A percentile compares a stretch with the other conserved stretches of the same genome.
phyloP scores from a whole-genome alignment of 352 stramenopile genomes.

The Phytophthora foliorum region DNA sequence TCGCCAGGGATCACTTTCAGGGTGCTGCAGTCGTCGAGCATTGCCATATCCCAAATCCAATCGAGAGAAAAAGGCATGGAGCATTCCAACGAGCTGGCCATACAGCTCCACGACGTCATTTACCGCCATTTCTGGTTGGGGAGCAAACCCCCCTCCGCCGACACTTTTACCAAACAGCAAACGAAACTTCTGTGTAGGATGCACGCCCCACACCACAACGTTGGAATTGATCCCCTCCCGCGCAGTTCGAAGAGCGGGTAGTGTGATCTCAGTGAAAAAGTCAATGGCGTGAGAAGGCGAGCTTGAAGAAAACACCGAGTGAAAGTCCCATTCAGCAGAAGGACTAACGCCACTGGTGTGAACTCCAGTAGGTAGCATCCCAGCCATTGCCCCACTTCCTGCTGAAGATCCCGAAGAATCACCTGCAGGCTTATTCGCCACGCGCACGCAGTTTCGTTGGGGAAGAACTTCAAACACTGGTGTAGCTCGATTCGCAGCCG shows the following conservation, averaged over 20 bases:
- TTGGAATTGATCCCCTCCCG: slow-evolving; percentile 72
- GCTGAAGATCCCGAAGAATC: slow-evolving; percentile 10
- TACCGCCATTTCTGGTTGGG: slow-evolving; percentile 27
- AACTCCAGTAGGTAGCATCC: neutral
- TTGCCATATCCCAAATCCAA: slow-evolving; percentile 20
- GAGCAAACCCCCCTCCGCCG: slow-evolving; percentile 21
- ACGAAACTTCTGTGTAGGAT: slow-evolving; percentile 79
- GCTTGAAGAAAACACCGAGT: slow-evolving; percentile 64
- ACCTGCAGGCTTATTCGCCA: slow-evolving; percentile 45
- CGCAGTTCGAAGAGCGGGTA: slow-evolving; percentile 51
- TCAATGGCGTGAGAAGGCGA: slow-evolving; percentile 48
- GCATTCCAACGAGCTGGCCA: slow-evolving; percentile 61
- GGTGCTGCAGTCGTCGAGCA: slow-evolving; percentile 1
- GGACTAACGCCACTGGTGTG: neutral
- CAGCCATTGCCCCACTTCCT: neutral
- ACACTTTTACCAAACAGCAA: slow-evolving; percentile 75
- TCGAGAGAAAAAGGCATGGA: slow-evolving; percentile 60
- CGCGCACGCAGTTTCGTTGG: slow-evolving; percentile 51
- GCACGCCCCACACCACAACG: slow-evolving; percentile 68
- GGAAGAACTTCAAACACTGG: slow-evolving; percentile 69
- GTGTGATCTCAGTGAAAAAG: slow-evolving; percentile 71
- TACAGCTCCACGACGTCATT: slow-evolving; percentile 64
- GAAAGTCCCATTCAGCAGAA: slow-evolving; percentile 66
- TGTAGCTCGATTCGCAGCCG: slow-evolving; percentile 69
- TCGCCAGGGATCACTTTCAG: slow-evolving; percentile 35